Evolutionary conservation across 2,329 filamentous ascomycete species (phyloP), one percentile per base, ranked within the genome.

Genomic region (Aspergillus quadricinctus): DNA sequence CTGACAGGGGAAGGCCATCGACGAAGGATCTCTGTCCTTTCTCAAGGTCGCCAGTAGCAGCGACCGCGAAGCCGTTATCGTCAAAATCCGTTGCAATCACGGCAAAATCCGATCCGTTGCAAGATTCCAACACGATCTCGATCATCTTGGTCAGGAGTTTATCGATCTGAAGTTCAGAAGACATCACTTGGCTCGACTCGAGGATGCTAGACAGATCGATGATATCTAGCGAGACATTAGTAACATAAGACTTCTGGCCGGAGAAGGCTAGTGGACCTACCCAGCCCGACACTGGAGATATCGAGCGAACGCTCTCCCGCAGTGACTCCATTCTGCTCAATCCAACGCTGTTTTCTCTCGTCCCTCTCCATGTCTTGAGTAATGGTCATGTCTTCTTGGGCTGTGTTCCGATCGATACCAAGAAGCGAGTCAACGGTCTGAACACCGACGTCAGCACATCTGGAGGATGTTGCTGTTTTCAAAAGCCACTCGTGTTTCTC

Each of bases 181-280:
- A 87, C 61, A 88, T 80, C 5, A 87, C 78, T 66, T 87, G 84
- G 53, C 82, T 86, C 27, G 83, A 86, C 62, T 87, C 83, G 4
- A 88, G 75, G 48, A 88, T 87, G 45, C 81, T 84, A 2, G 82
- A 82, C 17, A 87, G 67, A 66, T 87, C 85, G 54, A 88, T 81
- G 66, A 88, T 85, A 64, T 87, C 84, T 55, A 81, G 66, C 37
- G 77, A 77, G 3, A 75, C 71, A 40, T 25, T 48, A 49, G 48
- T 60, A 35, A 52, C 49, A 52, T n/a, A 5, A 35, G 21, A 45
- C 23, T 11, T n/a, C 41, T 21, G 19, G 25, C 2, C 29, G 21
- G 49, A 35, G 14, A 10, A 23, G 3, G 11, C 3, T 6, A 45
- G 17, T 9, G 27, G 21, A 49, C 68, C 66, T 64, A 73, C 71